phyloP scores from a whole-genome alignment of 129 eudicot genomes.

The Erigeron canadensis region DNA sequence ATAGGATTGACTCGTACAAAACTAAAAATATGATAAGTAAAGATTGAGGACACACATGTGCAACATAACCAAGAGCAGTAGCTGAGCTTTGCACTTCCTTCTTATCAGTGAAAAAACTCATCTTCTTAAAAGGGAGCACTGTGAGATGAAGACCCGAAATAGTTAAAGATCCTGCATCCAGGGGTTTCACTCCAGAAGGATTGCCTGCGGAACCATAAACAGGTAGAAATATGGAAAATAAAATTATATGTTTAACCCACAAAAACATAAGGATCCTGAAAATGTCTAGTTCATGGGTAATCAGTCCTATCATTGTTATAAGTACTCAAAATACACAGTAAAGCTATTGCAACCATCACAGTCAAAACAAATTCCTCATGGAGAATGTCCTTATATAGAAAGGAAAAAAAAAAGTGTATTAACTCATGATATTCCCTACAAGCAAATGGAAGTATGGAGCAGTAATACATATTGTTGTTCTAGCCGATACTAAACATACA shows the following conservation, averaged over 20 bases:
- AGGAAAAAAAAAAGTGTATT: neutral
- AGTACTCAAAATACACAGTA: neutral
- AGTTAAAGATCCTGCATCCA: slow-evolving; percentile 71
- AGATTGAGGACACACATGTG: slow-evolving; percentile 67
- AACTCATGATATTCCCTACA: neutral
- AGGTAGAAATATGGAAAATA: neutral
- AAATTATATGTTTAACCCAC: neutral
- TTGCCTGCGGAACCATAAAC: slow-evolving; percentile 46
- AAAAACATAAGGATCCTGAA: too few relatives aligned
- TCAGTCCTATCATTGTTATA: neutral
- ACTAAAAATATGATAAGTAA: slow-evolving; percentile 17
- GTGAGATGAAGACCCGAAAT: slow-evolving; percentile 88
- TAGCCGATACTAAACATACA: neutral
- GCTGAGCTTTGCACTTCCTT: slow-evolving; percentile 91
- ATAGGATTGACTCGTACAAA: neutral
- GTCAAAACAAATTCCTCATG: slow-evolving; percentile 3
- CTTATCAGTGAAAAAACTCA: slow-evolving; percentile 95
- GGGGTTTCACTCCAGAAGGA: slow-evolving; percentile 60
- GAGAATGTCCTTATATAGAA: slow-evolving; percentile 2
- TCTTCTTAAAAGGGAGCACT: slow-evolving; percentile 70
- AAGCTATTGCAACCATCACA: neutral
- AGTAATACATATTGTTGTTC: neutral
- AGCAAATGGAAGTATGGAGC: neutral
- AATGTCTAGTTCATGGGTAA: neutral
- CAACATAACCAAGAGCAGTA: slow-evolving; percentile 98